phyloP scores from a whole-genome alignment of 768 basidiomycete species.

The Suillus tomentosus region DNA sequence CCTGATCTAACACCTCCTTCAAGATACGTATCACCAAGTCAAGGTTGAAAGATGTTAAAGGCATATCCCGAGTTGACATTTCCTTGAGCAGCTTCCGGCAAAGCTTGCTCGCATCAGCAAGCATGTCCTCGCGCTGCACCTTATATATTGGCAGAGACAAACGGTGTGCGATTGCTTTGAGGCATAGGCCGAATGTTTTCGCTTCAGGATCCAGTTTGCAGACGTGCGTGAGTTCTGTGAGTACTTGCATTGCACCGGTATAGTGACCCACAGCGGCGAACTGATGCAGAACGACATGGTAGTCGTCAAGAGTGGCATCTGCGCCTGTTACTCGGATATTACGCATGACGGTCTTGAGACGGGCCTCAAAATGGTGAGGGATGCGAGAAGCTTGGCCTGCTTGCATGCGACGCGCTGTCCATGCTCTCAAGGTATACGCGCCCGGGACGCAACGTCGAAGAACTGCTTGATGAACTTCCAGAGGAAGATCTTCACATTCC shows the following conservation, averaged over 20 bases:
- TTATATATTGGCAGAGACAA: conserved; percentile 58
- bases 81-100: conserved; percentile 55
- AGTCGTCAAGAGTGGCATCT: conserved; percentile 60
- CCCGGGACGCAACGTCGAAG: conserved; percentile 65
- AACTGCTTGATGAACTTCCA: conserved; percentile 68
- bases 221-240: conserved; percentile 52
- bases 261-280: conserved; percentile 78
- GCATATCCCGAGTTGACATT: conserved; percentile 52
- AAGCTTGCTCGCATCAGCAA: conserved; percentile 46
- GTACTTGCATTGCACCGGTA: conserved; percentile 58
- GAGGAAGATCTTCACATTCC: conserved; percentile 53
- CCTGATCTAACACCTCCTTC: conserved; percentile 58
- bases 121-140: conserved; percentile 35
- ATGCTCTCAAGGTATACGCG: conserved; percentile 44
- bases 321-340: conserved; percentile 59
- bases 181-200: conserved; percentile 61
- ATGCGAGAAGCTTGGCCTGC: conserved; percentile 36
- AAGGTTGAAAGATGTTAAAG: conserved; percentile 59
- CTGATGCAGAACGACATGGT: conserved; percentile 72
- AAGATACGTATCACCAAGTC: conserved; percentile 71
- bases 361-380: conserved; percentile 62
- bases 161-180: conserved; percentile 73
- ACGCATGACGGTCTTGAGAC: conserved; percentile 66
- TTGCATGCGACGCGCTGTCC: conserved; percentile 44
- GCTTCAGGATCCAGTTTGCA: conserved; percentile 47